Evolutionary conservation across 352 stramenopile genomes (phyloP).

Genomic region (Phytophthora sp.): DNA sequence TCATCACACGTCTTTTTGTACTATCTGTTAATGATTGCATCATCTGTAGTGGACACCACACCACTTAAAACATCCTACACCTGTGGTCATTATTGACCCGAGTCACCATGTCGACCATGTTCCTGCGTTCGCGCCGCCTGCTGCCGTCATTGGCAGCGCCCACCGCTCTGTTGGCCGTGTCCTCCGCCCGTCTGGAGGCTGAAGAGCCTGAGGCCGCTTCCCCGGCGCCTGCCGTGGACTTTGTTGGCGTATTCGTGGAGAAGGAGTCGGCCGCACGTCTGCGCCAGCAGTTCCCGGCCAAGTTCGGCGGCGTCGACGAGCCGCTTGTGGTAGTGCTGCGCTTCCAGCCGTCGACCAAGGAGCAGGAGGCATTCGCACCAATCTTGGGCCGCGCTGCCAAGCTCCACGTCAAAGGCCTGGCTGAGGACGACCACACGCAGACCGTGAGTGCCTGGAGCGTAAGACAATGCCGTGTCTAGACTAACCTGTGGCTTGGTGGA

Average conservation of each 20-base stretch:
- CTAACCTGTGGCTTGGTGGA: not conserved
- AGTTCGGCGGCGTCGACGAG: constrained; percentile 50
- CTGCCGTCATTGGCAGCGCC: constrained; percentile 36
- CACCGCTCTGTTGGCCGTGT: constrained; percentile 26
- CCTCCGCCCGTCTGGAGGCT: constrained; percentile 37
- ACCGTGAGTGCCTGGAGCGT: constrained; percentile 32
- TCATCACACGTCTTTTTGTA: too few species aligned
- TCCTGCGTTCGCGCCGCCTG: constrained; percentile 35
- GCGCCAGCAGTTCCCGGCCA: constrained; percentile 58
- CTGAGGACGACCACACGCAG: constrained; percentile 71
- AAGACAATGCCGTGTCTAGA: not conserved
- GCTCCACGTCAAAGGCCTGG: constrained; percentile 71
- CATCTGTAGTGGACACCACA: not conserved
- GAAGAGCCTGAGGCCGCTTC: not conserved
- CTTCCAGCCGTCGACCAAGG: constrained; percentile 71
- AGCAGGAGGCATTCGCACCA: constrained; percentile 77
- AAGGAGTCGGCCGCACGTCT: constrained; percentile 58
- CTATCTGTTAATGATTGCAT: constrained; percentile 28
- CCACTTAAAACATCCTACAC: not conserved
- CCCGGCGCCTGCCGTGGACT: constrained; percentile 51
- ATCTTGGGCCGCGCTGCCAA: constrained; percentile 63
- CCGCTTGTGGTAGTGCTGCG: constrained; percentile 79
- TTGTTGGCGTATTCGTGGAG: constrained; percentile 80
- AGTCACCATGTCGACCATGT: constrained; percentile 9
- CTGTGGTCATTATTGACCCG: constrained; percentile 12